Conservation (phyloP, 1,139 yeast species). For the Nakaseomyces bracarensis region DNA sequence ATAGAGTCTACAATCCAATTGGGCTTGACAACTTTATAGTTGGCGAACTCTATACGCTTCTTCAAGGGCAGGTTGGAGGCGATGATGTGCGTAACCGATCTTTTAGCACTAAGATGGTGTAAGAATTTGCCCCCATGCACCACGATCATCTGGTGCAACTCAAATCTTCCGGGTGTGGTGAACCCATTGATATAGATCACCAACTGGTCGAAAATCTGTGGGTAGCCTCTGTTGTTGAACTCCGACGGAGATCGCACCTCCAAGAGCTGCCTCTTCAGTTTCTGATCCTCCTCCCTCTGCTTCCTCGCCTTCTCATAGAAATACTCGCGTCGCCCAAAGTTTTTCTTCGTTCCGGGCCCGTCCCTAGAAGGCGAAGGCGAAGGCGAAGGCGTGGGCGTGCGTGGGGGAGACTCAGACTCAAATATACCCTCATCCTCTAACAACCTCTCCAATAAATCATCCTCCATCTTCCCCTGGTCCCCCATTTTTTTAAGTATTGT, state of each 20-base stretch:
- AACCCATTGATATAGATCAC: slow-evolving; percentile 75
- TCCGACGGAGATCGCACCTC: slow-evolving; percentile 26
- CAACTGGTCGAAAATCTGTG: slow-evolving; percentile 53
- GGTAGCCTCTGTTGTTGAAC: slow-evolving; percentile 19
- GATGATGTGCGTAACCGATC: slow-evolving; percentile 73
- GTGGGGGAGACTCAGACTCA: slow-evolving; percentile 5
- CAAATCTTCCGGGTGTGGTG: slow-evolving; percentile 68
- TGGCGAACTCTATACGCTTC: slow-evolving; percentile 54
- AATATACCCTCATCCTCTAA: slow-evolving; percentile 13
- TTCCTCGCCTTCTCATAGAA: slow-evolving; percentile 57
- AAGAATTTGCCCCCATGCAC: slow-evolving; percentile 74
- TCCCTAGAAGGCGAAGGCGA: background rate
- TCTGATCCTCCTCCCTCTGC: slow-evolving; percentile 60
- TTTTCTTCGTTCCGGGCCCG: slow-evolving; percentile 7
- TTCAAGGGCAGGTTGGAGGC: slow-evolving; percentile 74
- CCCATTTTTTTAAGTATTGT: no score
- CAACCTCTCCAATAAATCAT: slow-evolving; percentile 9
- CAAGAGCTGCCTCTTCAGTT: slow-evolving; percentile 43
- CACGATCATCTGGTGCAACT: slow-evolving; percentile 62
- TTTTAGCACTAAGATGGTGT: slow-evolving; percentile 59
- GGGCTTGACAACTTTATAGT: slow-evolving; percentile 72
- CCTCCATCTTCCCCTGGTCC: background rate
- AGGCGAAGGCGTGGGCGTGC: background rate
- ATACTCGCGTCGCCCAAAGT: slow-evolving; percentile 38
- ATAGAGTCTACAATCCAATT: slow-evolving; percentile 73